Conservation (phyloP, 495 filamentous ascomycete genomes). For the Tuber brumale region DNA sequence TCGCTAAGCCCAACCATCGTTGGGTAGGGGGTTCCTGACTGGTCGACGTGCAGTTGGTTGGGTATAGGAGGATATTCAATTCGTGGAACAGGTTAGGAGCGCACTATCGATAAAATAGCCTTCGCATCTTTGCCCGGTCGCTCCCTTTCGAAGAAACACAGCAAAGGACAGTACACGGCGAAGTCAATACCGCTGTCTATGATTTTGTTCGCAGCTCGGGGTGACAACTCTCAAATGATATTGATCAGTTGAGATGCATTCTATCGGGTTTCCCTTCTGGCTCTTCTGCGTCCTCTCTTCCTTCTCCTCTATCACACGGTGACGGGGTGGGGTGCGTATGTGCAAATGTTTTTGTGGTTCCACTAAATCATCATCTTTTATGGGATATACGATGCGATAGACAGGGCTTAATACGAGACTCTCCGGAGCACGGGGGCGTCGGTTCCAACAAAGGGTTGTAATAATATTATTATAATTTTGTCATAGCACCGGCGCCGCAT, state of each 20-base stretch:
- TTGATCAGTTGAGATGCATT: slow-evolving; percentile 19
- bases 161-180: slow-evolving; percentile 26
- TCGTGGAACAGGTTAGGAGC: slow-evolving; percentile 26
- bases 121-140: slow-evolving; percentile 20
- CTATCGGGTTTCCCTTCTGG: background rate
- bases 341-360: slow-evolving; percentile 28
- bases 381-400: background rate
- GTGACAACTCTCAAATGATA: slow-evolving; percentile 18
- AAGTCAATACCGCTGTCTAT: slow-evolving; percentile 28
- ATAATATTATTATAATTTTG: background rate
- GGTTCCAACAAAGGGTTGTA: background rate
- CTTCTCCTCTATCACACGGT: background rate
- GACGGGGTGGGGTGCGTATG: background rate
- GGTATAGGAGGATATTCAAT: slow-evolving; percentile 24
- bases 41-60: slow-evolving; percentile 21
- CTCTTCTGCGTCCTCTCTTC: background rate
- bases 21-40: slow-evolving; percentile 23
- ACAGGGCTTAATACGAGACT: background rate
- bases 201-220: slow-evolving; percentile 24
- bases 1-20: slow-evolving; percentile 21
- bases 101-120: slow-evolving; percentile 29
- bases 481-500: background rate
- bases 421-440: background rate
- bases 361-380: slow-evolving; percentile 15
- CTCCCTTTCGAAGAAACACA: slow-evolving; percentile 27